A percentile compares a stretch with the other conserved stretches of the same genome.
Evolutionary conservation across 805 yeast genomes (phyloP).

Genomic region (Metschnikowia aberdeeniae): DNA sequence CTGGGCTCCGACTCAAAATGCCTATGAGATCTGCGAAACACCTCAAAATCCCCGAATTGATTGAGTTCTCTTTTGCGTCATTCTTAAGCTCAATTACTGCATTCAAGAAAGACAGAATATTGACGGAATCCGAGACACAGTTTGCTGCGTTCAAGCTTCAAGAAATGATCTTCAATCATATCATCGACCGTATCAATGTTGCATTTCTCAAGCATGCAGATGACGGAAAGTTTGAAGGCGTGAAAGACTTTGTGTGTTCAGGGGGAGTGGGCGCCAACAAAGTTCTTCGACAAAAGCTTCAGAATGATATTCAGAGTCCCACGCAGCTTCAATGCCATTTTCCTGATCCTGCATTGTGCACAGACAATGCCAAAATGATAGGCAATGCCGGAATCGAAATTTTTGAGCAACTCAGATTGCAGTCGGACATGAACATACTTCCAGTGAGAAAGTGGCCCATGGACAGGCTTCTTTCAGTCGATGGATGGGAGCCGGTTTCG

Average conservation of each 20-base stretch:
- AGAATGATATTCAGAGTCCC: slow-evolving; percentile 27
- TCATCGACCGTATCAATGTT: slow-evolving; percentile 57
- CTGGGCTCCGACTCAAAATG: slow-evolving; percentile 23
- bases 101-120: slow-evolving; percentile 24
- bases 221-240: slow-evolving; percentile 31
- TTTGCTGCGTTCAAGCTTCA: slow-evolving; percentile 60
- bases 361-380: slow-evolving; percentile 96
- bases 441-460: slow-evolving; percentile 86
- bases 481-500: slow-evolving; percentile 45
- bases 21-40: slow-evolving; percentile 35
- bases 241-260: slow-evolving; percentile 66
- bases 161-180: slow-evolving; percentile 65
- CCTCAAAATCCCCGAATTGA: slow-evolving; percentile 22
- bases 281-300: slow-evolving; percentile 48
- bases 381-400: slow-evolving; percentile 96
- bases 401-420: slow-evolving; percentile 48
- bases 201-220: slow-evolving; percentile 39
- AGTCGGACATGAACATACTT: slow-evolving; percentile 50
- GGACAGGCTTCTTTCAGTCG: slow-evolving; percentile 42
- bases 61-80: slow-evolving; percentile 71
- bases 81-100: slow-evolving; percentile 55
- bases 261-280: slow-evolving; percentile 93
- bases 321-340: slow-evolving; percentile 44
- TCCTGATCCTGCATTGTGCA: slow-evolving; percentile 72
- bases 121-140: slow-evolving; percentile 45